Evolutionary conservation across 768 basidiomycete genomes (phyloP).

Genomic region (Boletus rubropictus): DNA sequence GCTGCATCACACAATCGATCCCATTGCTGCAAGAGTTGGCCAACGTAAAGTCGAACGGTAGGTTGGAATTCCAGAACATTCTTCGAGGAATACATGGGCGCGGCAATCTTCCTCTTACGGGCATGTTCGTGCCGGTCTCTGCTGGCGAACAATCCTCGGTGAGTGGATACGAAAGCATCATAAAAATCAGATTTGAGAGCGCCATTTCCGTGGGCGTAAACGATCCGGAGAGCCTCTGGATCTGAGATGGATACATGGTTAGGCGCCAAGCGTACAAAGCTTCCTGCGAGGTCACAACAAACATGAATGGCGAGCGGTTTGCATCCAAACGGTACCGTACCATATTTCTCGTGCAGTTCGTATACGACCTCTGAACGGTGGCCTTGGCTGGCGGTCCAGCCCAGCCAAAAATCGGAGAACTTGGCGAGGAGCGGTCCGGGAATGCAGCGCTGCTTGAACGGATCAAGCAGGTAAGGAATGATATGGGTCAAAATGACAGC

Average conservation of each 20-base stretch:
- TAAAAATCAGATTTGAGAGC: constrained; percentile 73
- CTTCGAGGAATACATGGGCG: constrained; percentile 80
- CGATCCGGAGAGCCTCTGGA: constrained; percentile 64
- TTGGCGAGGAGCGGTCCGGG: constrained; percentile 71
- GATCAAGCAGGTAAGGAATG: constrained; percentile 50
- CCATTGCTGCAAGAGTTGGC: constrained; percentile 64
- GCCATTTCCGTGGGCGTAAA: constrained; percentile 85
- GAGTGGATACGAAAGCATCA: constrained; percentile 72
- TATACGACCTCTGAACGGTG: constrained; percentile 75
- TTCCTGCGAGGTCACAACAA: constrained; percentile 35
- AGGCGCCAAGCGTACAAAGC: constrained; percentile 65
- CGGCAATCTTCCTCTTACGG: constrained; percentile 87
- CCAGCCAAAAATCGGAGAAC: constrained; percentile 72
- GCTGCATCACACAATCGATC: constrained; percentile 58
- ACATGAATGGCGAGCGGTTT: not conserved
- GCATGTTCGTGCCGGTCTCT: constrained; percentile 74
- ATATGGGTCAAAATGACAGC: constrained; percentile 30
- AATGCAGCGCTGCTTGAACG: constrained; percentile 51
- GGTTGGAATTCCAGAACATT: constrained; percentile 84
- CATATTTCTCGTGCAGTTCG: constrained; percentile 65
- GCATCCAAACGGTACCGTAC: constrained; percentile 33
- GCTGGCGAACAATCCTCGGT: constrained; percentile 71
- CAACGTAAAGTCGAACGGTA: constrained; percentile 57
- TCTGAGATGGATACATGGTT: constrained; percentile 75
- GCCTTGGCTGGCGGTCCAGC: constrained; percentile 54